Evolutionary conservation across 371 early-diverging fungal genomes (phyloP), one percentile per base, ranked within the genome.

Genomic region (Haplosporangium sp.): DNA sequence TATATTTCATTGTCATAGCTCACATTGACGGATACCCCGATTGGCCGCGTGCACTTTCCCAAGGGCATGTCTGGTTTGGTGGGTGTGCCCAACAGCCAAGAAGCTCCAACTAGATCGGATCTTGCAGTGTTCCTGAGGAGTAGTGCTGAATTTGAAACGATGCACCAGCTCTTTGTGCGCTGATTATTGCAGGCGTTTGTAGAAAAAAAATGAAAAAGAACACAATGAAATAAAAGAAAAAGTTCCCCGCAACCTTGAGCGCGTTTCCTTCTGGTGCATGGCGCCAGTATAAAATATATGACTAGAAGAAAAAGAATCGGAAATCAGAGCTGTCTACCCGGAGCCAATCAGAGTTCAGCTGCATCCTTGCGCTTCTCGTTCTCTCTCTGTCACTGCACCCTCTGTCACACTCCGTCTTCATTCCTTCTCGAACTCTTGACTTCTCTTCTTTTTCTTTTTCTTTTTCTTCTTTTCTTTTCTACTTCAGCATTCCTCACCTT

Each of bases 151-250:
- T 79, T 79, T 50, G 79, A 79, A 41, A 69, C 79, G 4, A 68
- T 79, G 69, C 79, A 79, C 55, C 68, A 72, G 59, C 54, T 79
- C 16, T 79, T 79, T 72, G 79, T 79, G 42, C 79, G 79, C n/a
- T 79, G 6, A n/a, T n/a, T n/a, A n/a, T n/a, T n/a, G n/a, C n/a
- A 43, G 13, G 11, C 29, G 59, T 54, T 29, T 40, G 45, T 58
- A 18, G 18, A 43, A 41, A 20, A 29, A 42, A 67, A 41, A 53
- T 38, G 52, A 51, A 38, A 64, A 53, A 59, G 29, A 64, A 66
- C 37, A n/a, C 6, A 8, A 16, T 64, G 43, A n/a, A 52, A 23
- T 38, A 60, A 59, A 38, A 55, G 52, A 59, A 50, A 70, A 65
- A 67, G 53, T 70, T 76, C 71, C 71, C 71, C 75, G 75, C 75